These are phyloP conservation scores for Elaeis oleifera DNA, from an alignment of 202 grass and related monocot genomes.

Conservation along the genomic window DNA sequence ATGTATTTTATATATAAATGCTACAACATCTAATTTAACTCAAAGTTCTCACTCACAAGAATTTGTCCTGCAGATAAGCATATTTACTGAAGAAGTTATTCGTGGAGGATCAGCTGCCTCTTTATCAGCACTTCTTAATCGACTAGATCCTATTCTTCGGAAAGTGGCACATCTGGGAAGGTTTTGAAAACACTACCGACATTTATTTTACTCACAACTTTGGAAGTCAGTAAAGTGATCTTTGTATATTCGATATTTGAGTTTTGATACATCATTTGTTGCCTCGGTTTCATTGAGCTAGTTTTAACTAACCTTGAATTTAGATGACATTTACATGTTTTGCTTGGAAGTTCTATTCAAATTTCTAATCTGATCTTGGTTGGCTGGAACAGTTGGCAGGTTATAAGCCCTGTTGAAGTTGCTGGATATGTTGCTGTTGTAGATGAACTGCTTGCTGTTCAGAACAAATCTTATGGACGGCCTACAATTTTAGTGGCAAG, in stretches of 20 bases:
- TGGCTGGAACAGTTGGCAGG: slow-evolving; percentile 71
- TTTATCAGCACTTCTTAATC: slow-evolving; percentile 89
- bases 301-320: slow-evolving; percentile 9
- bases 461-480: slow-evolving; percentile 77
- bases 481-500: slow-evolving; percentile 89
- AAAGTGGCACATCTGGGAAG: slow-evolving; percentile 82
- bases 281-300: neutral
- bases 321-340: slow-evolving; percentile 4
- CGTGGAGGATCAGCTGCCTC: slow-evolving; percentile 90
- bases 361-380: slow-evolving; percentile 14
- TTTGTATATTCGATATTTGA: neutral
- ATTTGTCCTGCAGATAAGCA: slow-evolving; percentile 47
- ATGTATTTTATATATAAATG: slow-evolving; percentile 29
- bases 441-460: slow-evolving; percentile 65
- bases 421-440: slow-evolving; percentile 74
- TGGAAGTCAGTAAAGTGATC: neutral
- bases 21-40: slow-evolving; percentile 9
- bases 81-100: slow-evolving; percentile 98
- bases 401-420: slow-evolving; percentile 96
- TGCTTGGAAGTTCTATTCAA: slow-evolving; percentile 19
- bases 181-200: slow-evolving; percentile 30
- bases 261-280: neutral
- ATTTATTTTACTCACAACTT: neutral
- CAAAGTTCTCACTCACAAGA: slow-evolving; percentile 7
- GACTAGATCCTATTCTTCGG: slow-evolving; percentile 90